Evolutionary conservation across 2,329 filamentous ascomycete species (phyloP), one percentile per base, ranked within the genome.

Genomic region (Fusarium piperis): DNA sequence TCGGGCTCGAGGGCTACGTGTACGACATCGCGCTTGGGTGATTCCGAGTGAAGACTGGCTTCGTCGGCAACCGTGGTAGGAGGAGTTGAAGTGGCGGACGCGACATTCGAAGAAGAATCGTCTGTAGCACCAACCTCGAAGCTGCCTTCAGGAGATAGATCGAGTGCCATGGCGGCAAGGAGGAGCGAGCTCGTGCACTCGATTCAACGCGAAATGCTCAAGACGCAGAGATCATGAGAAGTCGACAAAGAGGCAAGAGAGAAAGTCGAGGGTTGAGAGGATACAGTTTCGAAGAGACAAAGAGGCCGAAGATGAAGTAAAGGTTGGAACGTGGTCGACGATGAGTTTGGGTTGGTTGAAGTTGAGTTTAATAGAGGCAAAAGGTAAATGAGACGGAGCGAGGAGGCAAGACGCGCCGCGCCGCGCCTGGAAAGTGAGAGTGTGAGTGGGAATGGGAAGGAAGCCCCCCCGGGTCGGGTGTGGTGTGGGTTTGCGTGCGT

Each of bases 41-140:
- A 70, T 58, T 82, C 81, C 41, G 87, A 88, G 60, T 85, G 83
- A 63, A 90, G 82, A 81, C 90, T 92, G 66, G 84, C 85, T 74
- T 84, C 86, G 78, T 92, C 91, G 76, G 87, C 88, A 72, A 91
- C 83, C 73, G 89, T 92, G 55, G 91, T 93, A 26, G 90, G 89
- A 52, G 91, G 91, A 64, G 91, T 92, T 20, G 89, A 91, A 74
- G 84, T 86, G 28, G 85, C 82, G 56, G 87, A 89, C 83, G 87
- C 86, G 84, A 86, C 82, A 74, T 87, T 81, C 76, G 83, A 85
- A 57, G 84, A 85, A 48, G 80, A 80, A 65, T 86, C 84, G 60
- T 77, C 76, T 30, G 65, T 68, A 59, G 52, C 67, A 64, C 64
- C 67, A 39, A 63, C 65, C 63, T 75, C 73, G 66, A 80, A 77